Conservation (phyloP, 345 rosid genomes). For the Euclidium syriacum region DNA sequence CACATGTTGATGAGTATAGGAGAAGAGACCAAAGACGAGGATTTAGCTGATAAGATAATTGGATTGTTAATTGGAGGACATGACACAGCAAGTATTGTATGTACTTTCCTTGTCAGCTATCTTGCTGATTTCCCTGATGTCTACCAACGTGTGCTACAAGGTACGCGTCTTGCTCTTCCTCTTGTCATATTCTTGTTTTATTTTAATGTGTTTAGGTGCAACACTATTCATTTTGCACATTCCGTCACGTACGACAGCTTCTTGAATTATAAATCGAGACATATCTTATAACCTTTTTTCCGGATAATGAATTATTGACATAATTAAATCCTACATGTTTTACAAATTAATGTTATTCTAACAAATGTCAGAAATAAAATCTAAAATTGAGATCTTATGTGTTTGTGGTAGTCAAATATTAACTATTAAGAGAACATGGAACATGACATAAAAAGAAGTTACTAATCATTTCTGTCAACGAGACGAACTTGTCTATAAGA, state of each 20-base stretch:
- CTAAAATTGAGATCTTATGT: too few relatives aligned
- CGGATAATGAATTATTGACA: neutral
- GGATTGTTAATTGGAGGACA: constrained; percentile 35
- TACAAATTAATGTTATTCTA: too few relatives aligned
- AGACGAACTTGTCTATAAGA: too few relatives aligned
- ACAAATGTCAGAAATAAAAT: too few relatives aligned
- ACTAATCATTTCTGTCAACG: too few relatives aligned
- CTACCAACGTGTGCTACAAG: constrained; percentile 29
- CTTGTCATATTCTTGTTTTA: neutral
- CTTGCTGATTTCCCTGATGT: constrained; percentile 34
- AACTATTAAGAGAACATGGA: too few relatives aligned
- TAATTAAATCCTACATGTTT: too few relatives aligned
- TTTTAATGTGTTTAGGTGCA: constrained; percentile 1
- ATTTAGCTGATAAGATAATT: constrained; percentile 30
- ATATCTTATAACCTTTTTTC: neutral
- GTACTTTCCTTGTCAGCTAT: constrained; percentile 30
- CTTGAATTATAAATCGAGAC: neutral
- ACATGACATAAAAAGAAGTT: too few relatives aligned
- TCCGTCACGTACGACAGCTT: constrained; percentile 12
- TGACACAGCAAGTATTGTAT: constrained; percentile 32
- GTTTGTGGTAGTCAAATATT: too few relatives aligned
- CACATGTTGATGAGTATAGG: constrained; percentile 19
- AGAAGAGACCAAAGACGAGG: constrained; percentile 19
- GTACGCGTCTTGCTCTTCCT: constrained; percentile 3
- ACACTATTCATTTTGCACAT: neutral